Base-by-base conservation (phyloP, 768 basidiomycete species). In the Naganishia randhawae region DNA sequence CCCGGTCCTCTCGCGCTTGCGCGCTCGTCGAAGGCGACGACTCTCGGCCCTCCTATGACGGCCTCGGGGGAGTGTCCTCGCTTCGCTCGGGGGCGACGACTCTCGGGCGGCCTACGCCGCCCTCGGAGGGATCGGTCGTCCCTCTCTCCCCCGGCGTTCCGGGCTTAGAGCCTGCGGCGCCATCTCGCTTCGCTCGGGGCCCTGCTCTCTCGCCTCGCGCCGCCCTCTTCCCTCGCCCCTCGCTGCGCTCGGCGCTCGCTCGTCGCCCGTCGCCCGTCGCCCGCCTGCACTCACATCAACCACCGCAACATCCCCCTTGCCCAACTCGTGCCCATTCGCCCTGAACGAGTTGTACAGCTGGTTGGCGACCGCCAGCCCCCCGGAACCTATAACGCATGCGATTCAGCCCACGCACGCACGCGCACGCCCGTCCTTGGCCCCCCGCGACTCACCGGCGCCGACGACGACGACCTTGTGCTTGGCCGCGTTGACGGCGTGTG, bases 321-420 rank as follows among this genome's bases (percentile, higher is more conserved):
- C 85, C 41, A 96, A 78, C 32, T 85, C 78, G 71, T 88, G 87
- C 10, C 87, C 88, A 50, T 88, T 86, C 14, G 83, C 82, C 71
- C 84, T 84, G 78, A 96, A 92, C 33, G 87, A 84, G 73, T 91
- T 82, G 77, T 88, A 90, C 52, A 98, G 86, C 81, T 97, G 93
- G 72, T 90, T 88, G 41, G 94, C 92, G 39, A 89, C 88, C 45
- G 87, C 85, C 50, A 96, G 78, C 41, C 93, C 93, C 62, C 84
- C 91, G 31, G 86, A 86, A 54, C 92, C 92, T 94, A 76, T n/a
- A n/a, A n/a, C n/a, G n/a, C n/a, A n/a, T n/a, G n/a, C n/a, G n/a
- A n/a, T n/a, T n/a, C n/a, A n/a, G n/a, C n/a, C n/a, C n/a, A n/a
- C n/a, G n/a, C n/a, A n/a, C n/a, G n/a, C n/a, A n/a, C n/a, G n/a